Evolutionary conservation across 805 yeast genomes (phyloP).

Genomic region (Sungouiella blattae): DNA sequence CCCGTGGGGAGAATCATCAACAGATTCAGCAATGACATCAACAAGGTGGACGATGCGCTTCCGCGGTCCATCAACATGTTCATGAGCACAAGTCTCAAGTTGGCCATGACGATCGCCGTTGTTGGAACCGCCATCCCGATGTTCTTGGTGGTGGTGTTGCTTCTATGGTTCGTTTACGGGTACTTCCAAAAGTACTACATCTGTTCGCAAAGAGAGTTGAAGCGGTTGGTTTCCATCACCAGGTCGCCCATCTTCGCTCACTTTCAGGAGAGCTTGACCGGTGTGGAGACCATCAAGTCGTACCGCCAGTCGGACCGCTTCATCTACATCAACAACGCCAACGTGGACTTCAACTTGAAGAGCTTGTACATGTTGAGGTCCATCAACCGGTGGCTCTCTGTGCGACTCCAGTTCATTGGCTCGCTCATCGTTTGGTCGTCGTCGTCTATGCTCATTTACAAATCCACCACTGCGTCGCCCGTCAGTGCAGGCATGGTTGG

Average conservation of each 20-base stretch:
- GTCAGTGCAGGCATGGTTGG: conserved; percentile 61
- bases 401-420: conserved; percentile 60
- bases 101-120: conserved; percentile 48
- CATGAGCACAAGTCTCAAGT: conserved; percentile 41
- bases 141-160: conserved; percentile 44
- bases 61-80: conserved; percentile 54
- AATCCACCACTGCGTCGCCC: conserved; percentile 37
- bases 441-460: conserved; percentile 43
- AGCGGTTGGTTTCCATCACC: conserved; percentile 65
- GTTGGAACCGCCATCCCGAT: conserved; percentile 54
- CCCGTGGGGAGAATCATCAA: conserved; percentile 66
- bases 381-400: conserved; percentile 63
- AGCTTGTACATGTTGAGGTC: conserved; percentile 50
- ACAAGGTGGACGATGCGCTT: conserved; percentile 51
- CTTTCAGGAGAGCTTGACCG: conserved; percentile 75
- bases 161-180: conserved; percentile 54
- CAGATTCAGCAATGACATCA: conserved; percentile 62
- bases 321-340: conserved; percentile 47
- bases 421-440: conserved; percentile 51
- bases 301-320: conserved; percentile 67
- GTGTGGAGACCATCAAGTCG: conserved; percentile 76
- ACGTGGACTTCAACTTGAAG: conserved; percentile 47
- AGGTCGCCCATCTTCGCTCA: conserved; percentile 79
- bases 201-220: conserved; percentile 71
- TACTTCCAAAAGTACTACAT: conserved; percentile 71